Evolutionary conservation across 352 stramenopile species (phyloP).

Genomic region (Globisporangium irregulare): DNA sequence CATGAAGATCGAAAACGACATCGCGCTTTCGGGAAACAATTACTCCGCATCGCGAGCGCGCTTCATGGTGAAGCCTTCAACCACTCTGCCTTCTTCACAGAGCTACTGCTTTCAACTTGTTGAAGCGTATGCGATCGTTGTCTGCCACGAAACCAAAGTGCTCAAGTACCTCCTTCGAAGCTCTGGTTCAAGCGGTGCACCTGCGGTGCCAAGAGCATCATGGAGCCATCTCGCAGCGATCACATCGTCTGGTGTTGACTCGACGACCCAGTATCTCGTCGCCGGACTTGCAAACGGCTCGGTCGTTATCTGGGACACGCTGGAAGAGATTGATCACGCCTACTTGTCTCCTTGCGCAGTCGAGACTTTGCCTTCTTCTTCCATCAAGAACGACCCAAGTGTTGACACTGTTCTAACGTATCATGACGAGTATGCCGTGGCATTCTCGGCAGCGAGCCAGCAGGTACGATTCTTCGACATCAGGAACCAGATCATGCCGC

Average conservation of each 20-base stretch:
- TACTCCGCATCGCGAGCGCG: neutral
- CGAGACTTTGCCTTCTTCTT: neutral
- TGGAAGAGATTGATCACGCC: slow-evolving; percentile 39
- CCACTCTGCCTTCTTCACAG: neutral
- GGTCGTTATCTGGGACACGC: slow-evolving; percentile 49
- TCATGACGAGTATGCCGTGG: slow-evolving; percentile 26
- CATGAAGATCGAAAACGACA: slow-evolving; percentile 10
- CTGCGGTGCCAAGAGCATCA: slow-evolving; percentile 6
- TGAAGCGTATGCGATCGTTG: slow-evolving; percentile 29
- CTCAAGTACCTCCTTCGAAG: slow-evolving; percentile 30
- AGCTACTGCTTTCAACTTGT: neutral
- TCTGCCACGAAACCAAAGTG: slow-evolving; percentile 33
- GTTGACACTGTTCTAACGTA: slow-evolving; percentile 23
- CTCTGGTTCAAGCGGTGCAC: neutral
- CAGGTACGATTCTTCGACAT: slow-evolving; percentile 49
- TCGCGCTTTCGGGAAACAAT: neutral
- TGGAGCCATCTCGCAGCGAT: slow-evolving; percentile 44
- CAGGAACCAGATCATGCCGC: slow-evolving; percentile 17
- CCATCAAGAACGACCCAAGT: slow-evolving; percentile 4
- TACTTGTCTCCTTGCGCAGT: slow-evolving; percentile 21
- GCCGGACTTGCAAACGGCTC: slow-evolving; percentile 46
- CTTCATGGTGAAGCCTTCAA: slow-evolving; percentile 12
- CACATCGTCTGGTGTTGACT: slow-evolving; percentile 31
- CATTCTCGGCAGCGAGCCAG: slow-evolving; percentile 33
- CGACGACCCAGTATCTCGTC: slow-evolving; percentile 45